These are phyloP conservation scores for Psophocarpus tetragonolobus DNA, from an alignment of 306 rosid genomes.

Conservation along the genomic window DNA sequence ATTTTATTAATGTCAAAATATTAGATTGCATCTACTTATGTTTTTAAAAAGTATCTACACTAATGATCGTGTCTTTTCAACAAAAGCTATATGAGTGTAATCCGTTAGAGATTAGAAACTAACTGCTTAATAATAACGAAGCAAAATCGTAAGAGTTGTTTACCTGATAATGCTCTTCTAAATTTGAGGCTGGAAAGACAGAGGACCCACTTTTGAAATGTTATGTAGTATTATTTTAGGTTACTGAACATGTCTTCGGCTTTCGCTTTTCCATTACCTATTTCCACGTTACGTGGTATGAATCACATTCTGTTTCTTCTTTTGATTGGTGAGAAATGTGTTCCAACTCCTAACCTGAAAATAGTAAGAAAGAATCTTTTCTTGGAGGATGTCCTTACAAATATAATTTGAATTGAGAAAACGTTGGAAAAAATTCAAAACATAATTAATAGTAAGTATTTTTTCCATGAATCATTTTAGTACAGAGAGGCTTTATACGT, in stretches of 20 bases:
- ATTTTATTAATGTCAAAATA: background rate
- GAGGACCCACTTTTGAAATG: background rate
- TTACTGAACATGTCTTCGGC: background rate
- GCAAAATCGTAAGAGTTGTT: background rate
- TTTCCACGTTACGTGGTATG: background rate
- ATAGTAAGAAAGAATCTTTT: background rate
- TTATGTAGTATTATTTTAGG: background rate
- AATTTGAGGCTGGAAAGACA: background rate
- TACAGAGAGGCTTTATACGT: background rate
- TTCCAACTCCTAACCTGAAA: too few relatives aligned
- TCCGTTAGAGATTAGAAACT: background rate
- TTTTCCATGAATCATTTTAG: background rate
- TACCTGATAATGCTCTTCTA: background rate
- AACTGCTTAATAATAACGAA: background rate
- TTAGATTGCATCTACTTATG: background rate
- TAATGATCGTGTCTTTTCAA: background rate
- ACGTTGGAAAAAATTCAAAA: background rate
- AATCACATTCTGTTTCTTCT: background rate
- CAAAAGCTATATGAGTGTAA: background rate
- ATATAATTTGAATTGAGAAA: background rate
- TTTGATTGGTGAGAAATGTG: background rate
- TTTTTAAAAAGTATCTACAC: background rate
- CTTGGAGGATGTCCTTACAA: conserved; percentile 4
- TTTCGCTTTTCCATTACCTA: background rate
- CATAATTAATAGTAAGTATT: background rate